These are phyloP conservation scores for Globisporangium takayamanum DNA, from an alignment of 352 stramenopile genomes.

Conservation along the genomic window DNA sequence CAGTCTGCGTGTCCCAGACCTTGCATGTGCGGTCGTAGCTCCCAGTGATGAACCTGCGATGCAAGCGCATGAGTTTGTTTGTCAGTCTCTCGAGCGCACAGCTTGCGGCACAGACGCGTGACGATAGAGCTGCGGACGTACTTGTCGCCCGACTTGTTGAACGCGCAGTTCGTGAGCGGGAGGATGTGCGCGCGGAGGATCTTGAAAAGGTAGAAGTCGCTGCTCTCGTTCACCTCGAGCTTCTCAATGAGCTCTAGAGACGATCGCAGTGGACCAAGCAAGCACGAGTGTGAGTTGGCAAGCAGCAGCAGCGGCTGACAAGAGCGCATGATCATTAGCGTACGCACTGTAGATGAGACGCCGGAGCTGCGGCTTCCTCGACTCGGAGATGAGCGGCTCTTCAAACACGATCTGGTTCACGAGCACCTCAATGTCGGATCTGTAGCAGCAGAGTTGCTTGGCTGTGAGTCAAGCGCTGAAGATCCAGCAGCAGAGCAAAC, in stretches of 20 bases:
- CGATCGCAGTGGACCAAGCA: background rate
- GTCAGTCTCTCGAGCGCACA: background rate
- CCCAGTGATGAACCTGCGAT: conserved; percentile 91
- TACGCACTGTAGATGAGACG: conserved; percentile 89
- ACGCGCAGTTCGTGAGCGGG: conserved; percentile 94
- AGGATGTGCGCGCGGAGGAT: conserved; percentile 94
- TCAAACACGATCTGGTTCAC: conserved; percentile 96
- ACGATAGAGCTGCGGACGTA: conserved; percentile 16
- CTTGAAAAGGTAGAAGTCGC: conserved; percentile 96
- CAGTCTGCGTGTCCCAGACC: conserved; percentile 93
- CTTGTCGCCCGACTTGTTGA: conserved; percentile 96
- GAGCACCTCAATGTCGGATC: conserved; percentile 90
- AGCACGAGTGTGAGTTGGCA: background rate
- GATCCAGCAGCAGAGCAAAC: background rate
- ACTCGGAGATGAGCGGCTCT: conserved; percentile 91
- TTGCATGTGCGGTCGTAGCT: conserved; percentile 95
- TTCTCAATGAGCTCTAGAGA: conserved; percentile 91
- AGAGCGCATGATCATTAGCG: background rate
- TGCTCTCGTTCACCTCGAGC: conserved; percentile 90
- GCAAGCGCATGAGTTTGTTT: background rate
- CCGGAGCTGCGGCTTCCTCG: conserved; percentile 90
- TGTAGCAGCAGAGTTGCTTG: conserved; percentile 13
- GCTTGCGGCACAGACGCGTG: background rate
- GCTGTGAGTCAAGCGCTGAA: background rate
- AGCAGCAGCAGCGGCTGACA: background rate